phyloP scores from a whole-genome alignment of 2,329 filamentous ascomycete genomes.

The Orbilia oligospora region DNA sequence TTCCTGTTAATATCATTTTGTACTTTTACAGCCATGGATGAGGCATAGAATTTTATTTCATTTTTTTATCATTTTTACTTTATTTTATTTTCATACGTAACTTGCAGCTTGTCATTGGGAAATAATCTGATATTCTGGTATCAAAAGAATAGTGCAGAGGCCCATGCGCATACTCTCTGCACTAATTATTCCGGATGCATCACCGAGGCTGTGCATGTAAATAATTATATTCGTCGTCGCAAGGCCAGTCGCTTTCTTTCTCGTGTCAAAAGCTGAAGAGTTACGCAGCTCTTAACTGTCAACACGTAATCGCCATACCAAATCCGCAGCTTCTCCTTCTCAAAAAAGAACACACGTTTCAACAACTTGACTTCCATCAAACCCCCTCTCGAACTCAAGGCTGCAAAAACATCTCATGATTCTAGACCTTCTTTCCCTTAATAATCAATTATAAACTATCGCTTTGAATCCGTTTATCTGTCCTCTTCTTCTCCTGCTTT shows the following conservation, averaged over 20 bases:
- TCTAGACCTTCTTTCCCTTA: constrained; percentile 2
- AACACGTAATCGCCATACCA: constrained; percentile 37
- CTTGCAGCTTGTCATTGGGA: neutral
- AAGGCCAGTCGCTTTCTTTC: constrained; percentile 12
- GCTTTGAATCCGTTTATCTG: constrained; percentile 5
- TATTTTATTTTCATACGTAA: too few relatives aligned
- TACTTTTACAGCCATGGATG: neutral
- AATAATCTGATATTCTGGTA: neutral
- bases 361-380: constrained; percentile 14
- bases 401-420: neutral
- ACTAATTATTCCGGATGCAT: too few relatives aligned
- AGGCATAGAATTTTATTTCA: neutral
- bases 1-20: neutral
- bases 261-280: neutral
- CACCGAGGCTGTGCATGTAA: neutral
- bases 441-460: constrained; percentile 22
- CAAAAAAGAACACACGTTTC: constrained; percentile 11
- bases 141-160: too few relatives aligned
- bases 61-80: neutral
- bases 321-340: too few relatives aligned
- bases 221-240: neutral
- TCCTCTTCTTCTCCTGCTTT: constrained; percentile 19
- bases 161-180: too few relatives aligned
- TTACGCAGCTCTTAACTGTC: constrained; percentile 18
- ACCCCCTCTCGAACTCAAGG: neutral